Conservation (phyloP, 495 filamentous ascomycete genomes). For the Aspergillus nanangensis region DNA sequence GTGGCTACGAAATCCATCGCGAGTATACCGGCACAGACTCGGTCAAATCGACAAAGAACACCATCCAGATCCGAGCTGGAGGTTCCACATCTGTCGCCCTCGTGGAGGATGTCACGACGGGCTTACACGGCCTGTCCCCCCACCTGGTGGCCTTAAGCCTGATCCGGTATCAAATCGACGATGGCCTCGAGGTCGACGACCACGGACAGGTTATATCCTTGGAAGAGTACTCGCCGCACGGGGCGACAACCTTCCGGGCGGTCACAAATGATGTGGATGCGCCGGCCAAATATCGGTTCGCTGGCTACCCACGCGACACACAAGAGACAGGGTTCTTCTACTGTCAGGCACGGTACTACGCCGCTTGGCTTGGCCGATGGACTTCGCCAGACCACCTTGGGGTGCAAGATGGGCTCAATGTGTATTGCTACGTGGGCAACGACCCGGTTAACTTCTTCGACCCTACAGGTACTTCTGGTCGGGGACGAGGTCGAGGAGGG, state of each 20-base stretch:
- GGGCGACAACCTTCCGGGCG: background rate
- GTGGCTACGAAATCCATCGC: background rate
- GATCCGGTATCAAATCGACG: slow-evolving; percentile 1
- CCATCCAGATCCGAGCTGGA: too few species aligned
- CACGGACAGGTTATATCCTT: background rate
- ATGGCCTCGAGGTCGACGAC: background rate
- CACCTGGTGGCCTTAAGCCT: background rate
- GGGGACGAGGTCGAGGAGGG: too few species aligned
- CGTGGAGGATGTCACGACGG: background rate
- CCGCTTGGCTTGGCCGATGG: background rate
- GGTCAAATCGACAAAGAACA: background rate
- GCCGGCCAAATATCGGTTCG: background rate
- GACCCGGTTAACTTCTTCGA: background rate
- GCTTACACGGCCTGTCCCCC: too few species aligned
- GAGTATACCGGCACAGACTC: background rate
- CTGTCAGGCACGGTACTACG: slow-evolving; percentile 1
- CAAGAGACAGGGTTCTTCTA: background rate
- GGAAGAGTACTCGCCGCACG: slow-evolving; percentile 2
- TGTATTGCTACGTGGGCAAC: background rate
- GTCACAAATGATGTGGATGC: background rate
- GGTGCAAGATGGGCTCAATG: background rate
- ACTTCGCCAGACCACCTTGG: background rate
- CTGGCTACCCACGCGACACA: background rate
- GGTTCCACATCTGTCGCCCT: too few species aligned
- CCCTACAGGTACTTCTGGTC: too few species aligned